These are phyloP conservation scores for Rhododendron simsii DNA, from an alignment of 148 eudicot genomes.

Conservation along the genomic window DNA sequence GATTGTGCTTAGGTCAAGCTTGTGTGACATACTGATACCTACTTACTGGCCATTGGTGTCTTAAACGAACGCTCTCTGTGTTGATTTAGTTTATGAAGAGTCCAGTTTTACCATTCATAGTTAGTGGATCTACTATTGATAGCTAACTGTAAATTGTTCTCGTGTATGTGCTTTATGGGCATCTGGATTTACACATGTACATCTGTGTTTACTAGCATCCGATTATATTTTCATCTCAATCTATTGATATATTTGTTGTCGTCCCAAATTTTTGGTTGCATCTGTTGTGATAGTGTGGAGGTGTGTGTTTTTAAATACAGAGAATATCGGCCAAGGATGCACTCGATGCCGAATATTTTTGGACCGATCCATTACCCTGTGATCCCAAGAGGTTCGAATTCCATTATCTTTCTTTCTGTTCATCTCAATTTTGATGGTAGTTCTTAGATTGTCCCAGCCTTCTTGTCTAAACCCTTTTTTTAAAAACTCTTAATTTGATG, in stretches of 20 bases:
- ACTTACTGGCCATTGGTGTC: background rate
- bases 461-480: background rate
- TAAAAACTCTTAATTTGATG: background rate
- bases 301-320: slow-evolving; percentile 25
- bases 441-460: background rate
- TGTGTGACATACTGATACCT: background rate
- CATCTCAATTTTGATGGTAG: background rate
- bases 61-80: background rate
- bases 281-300: background rate
- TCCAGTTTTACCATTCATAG: background rate
- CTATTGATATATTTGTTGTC: background rate
- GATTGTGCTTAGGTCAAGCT: background rate
- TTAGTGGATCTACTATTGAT: background rate
- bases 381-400: slow-evolving; percentile 74
- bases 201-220: background rate
- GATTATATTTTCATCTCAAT: background rate
- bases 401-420: slow-evolving; percentile 1
- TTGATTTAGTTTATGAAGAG: background rate
- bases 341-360: slow-evolving; percentile 92
- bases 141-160: background rate
- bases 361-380: slow-evolving; percentile 89
- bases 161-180: background rate
- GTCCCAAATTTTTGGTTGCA: background rate
- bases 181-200: background rate
- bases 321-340: slow-evolving; percentile 88